phyloP scores from a whole-genome alignment of 2,329 filamentous ascomycete genomes.

The Purpureocillium lavendulum region DNA sequence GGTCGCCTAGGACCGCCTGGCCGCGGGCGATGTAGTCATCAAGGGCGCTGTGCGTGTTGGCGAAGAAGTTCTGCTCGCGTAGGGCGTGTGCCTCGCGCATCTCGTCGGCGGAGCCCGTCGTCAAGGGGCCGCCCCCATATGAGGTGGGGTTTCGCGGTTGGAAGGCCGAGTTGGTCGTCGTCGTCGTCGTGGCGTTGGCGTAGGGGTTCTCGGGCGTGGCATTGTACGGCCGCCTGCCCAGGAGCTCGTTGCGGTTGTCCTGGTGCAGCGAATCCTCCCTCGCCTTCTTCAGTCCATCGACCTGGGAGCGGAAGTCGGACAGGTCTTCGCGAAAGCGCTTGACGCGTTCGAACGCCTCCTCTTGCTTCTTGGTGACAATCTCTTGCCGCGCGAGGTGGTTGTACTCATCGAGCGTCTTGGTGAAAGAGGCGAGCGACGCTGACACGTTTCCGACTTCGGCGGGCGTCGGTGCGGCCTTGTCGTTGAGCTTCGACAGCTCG shows the following conservation, averaged over 20 bases:
- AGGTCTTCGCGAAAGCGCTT: constrained; percentile 81
- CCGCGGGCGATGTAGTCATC: constrained; percentile 93
- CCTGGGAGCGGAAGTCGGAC: constrained; percentile 66
- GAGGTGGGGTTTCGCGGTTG: constrained; percentile 35
- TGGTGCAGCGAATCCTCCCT: constrained; percentile 65
- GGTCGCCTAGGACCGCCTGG: constrained; percentile 78
- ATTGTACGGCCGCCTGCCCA: constrained; percentile 73
- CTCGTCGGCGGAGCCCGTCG: constrained; percentile 48
- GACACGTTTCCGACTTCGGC: constrained; percentile 58
- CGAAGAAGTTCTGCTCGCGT: constrained; percentile 82
- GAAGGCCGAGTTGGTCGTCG: constrained; percentile 23
- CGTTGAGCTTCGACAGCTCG: constrained; percentile 64
- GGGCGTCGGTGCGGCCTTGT: constrained; percentile 53
- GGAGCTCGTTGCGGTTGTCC: constrained; percentile 67
- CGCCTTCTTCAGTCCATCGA: constrained; percentile 68
- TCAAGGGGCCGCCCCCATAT: constrained; percentile 18
- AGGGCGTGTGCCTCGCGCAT: constrained; percentile 74
- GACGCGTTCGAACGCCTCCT: constrained; percentile 79
- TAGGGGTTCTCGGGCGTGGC: constrained; percentile 93
- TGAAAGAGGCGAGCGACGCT: constrained; percentile 71
- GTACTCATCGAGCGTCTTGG: constrained; percentile 90
- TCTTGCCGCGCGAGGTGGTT: constrained; percentile 77
- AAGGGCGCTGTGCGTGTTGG: constrained; percentile 71
- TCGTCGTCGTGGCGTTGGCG: constrained; percentile 40
- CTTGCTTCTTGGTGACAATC: constrained; percentile 81